Base-by-base conservation (phyloP, 495 filamentous ascomycete genomes). In the Recurvomyces mirabilis region DNA sequence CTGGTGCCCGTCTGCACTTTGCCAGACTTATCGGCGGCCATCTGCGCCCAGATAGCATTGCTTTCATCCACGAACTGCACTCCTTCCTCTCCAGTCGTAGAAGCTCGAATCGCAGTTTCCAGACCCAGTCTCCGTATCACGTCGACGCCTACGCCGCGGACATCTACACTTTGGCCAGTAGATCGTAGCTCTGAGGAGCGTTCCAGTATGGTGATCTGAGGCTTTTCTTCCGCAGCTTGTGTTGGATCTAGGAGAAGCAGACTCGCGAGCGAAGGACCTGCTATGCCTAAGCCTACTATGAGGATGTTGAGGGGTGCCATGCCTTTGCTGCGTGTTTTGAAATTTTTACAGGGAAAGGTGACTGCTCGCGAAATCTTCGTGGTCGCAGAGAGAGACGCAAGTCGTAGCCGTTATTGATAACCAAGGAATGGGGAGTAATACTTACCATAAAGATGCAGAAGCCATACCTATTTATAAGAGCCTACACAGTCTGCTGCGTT, bases 151-250 rank as follows among this genome's bases (percentile, higher is more conserved):
- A 39, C 40, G 32, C 51, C 51, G 21, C 42, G 47, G 15, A 54
- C 20, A 26, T 54, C 51, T n/a, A 54, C 31, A 26, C 51, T 54
- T 38, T 54, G 51, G 15, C 51, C 51, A 29, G 46, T 33, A 23
- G 42, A 13, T n/a, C 31, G 46, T 3, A 30, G 30, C n/a, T 33
- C n/a, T 9, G 31, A 13, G 26, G 45, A 35, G n/a, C 46, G 32
- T 37, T 54, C 51, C 31, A 54, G 20, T 25, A 54, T 43, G 14
- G 51, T 54, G 24, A 54, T 34, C 20, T 39, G 51, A 2, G 47
- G 29, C 23, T 35, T 35, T 15, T 37, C 38, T 33, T 46, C 19
- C 32, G 51, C 32, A 13, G 36, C 9, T 32, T 21, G 13, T 25
- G 15, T 2, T 12, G 37, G 3, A 10, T 28, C 19, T 18, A 48